These are phyloP conservation scores for Blastocystis sp. DNA, from an alignment of 352 stramenopile genomes.

Conservation along the genomic window DNA sequence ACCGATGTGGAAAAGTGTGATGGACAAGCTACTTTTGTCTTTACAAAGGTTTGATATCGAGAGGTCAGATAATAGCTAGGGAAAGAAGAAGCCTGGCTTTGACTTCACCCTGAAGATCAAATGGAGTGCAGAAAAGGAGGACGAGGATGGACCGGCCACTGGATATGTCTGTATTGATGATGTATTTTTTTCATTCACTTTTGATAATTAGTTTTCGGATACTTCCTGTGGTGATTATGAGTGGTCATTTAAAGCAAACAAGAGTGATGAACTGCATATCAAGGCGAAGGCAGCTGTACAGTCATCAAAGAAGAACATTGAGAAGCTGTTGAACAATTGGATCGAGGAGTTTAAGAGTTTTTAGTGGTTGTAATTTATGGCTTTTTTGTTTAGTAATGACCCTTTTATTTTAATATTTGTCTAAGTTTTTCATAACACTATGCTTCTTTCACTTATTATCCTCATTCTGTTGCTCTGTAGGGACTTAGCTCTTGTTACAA, in stretches of 20 bases:
- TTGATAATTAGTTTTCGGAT: constrained; percentile 48
- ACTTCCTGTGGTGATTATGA: constrained; percentile 54
- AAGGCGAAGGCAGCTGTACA: constrained; percentile 47
- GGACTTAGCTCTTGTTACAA: too few relatives aligned
- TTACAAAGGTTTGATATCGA: not conserved
- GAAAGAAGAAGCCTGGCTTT: constrained; percentile 47
- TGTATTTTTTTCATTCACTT: not conserved
- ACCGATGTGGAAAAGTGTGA: constrained; percentile 51
- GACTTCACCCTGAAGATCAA: constrained; percentile 34
- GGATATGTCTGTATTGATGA: constrained; percentile 39
- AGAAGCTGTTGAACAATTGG: not conserved
- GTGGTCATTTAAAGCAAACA: constrained; percentile 13
- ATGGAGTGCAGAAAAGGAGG: constrained; percentile 9
- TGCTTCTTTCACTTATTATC: too few relatives aligned
- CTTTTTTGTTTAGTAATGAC: not conserved
- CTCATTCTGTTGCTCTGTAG: too few relatives aligned
- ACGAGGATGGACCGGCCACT: not conserved
- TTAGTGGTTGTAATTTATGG: constrained; percentile 14
- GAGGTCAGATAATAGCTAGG: not conserved
- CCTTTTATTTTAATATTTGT: not conserved
- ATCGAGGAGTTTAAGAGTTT: constrained; percentile 50
- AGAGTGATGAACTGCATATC: not conserved
- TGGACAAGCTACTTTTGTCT: constrained; percentile 53
- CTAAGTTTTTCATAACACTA: too few relatives aligned
- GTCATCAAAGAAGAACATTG: constrained; percentile 12